Base-by-base conservation (phyloP, 192 early-diverging fungal genomes). In the Podila epigama region DNA sequence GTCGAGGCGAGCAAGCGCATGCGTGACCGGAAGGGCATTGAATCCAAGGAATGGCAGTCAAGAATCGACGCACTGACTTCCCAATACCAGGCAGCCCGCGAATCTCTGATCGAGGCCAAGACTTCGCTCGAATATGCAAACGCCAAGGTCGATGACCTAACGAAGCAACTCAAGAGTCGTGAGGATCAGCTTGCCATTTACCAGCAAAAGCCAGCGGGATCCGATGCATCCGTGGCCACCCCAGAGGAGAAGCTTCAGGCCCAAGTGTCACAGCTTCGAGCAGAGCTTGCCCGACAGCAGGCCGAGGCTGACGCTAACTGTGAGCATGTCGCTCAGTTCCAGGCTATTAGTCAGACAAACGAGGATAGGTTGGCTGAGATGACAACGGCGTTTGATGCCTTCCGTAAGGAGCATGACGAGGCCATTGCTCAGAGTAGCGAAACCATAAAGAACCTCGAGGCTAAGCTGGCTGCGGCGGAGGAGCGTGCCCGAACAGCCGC, bases 341-440 rank as follows among this genome's bases (percentile, higher is more conserved):
- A 88, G 66, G 79, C 84, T 31, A 81, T 91, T 36, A 85, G 87
- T 44, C 69, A 82, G 25, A 81, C 87, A 44, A 85, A 81, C 67
- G 93, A 95, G 56, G 79, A 70, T 31, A 69, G 87, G n/a, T 82
- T 92, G 52, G 73, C 78, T 6, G 87, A 91, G 71, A 78, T 92
- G 48, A 86, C 87, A 36, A 68, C 81, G 3, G 86, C 90, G 0
- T 93, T 90, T 71, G 93, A 94, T 64, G 70, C 81, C 44, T 93
- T 88, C 71, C 88, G 88, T 67, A 77, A 69, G 22, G 83, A 85
- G 53, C 87, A 83, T 42, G 85, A 87, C 25, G 40, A 60, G 11
- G 58, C 72, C 31, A 37, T 69, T 22, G 67, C 55, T 10, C 72
- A 81, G 53, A 81, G 72, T 34, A 20, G 44, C 18, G 42, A 78